Conservation (phyloP, 1,284 basidiomycete genomes). For the Hemileia vastatrix region DNA sequence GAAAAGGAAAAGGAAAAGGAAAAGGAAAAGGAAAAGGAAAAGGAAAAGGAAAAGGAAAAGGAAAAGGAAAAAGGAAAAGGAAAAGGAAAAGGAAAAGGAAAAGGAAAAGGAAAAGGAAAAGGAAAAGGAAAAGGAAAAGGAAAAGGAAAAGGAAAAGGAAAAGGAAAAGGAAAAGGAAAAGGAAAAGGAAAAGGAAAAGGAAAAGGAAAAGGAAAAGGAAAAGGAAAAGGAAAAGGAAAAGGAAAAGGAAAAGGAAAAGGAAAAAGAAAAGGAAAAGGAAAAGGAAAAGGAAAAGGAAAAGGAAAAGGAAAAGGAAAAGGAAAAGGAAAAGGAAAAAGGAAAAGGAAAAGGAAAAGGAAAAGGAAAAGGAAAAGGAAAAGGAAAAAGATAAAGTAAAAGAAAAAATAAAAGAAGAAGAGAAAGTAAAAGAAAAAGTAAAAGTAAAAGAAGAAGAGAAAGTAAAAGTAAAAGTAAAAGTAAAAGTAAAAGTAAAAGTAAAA, state of each 20-base stretch:
- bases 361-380: not conserved
- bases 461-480: not conserved
- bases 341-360: not conserved
- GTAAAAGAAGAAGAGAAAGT: not conserved
- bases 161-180: not conserved
- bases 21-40: too few relatives aligned
- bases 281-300: not conserved
- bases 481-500: too few relatives aligned
- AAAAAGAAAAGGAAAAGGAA: not conserved
- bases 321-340: not conserved
- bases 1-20: too few relatives aligned
- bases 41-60: too few relatives aligned
- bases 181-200: not conserved
- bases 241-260: not conserved
- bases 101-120: not conserved
- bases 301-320: not conserved
- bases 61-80: too few relatives aligned
- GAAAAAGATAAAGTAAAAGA: not conserved
- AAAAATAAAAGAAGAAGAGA: not conserved
- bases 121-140: not conserved
- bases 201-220: not conserved
- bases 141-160: not conserved
- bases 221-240: not conserved
- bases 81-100: not conserved
- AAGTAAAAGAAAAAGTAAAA: not conserved